Conservation (phyloP, 768 basidiomycete species). For the Collybia sp. region DNA sequence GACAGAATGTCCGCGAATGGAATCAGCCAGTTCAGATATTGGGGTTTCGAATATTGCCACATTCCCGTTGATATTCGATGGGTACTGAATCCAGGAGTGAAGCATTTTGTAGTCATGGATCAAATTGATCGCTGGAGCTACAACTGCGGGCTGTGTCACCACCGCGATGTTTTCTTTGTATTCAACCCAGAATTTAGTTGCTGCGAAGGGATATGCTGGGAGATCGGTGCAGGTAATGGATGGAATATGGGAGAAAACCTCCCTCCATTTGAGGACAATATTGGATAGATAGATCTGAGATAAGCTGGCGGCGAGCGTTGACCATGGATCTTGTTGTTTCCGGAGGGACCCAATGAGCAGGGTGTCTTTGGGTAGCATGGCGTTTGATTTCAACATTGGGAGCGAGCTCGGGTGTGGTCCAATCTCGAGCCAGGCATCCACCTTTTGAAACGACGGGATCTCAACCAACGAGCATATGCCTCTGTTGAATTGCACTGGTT, state of each 20-base stretch:
- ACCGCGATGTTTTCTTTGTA: slow-evolving; percentile 26
- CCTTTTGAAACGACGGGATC: slow-evolving; percentile 15
- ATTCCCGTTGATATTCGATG: slow-evolving; percentile 14
- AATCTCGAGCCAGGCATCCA: slow-evolving; percentile 59
- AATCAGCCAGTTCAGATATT: background rate
- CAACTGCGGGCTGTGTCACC: no score
- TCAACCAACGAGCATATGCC: slow-evolving; percentile 40
- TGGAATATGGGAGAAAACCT: slow-evolving; percentile 42
- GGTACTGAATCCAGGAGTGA: slow-evolving; percentile 36
- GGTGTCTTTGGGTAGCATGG: slow-evolving; percentile 21
- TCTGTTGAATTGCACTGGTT: slow-evolving; percentile 52
- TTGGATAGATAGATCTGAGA: slow-evolving; percentile 41
- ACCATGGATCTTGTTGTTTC: slow-evolving; percentile 38
- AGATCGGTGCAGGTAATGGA: slow-evolving; percentile 40
- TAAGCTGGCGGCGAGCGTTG: slow-evolving; percentile 40
- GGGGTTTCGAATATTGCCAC: slow-evolving; percentile 30
- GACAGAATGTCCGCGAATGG: slow-evolving; percentile 35
- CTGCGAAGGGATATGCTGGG: slow-evolving; percentile 61
- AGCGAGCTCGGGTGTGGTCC: slow-evolving; percentile 58
- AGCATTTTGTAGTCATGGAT: slow-evolving; percentile 29
- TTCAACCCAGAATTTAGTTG: slow-evolving; percentile 51
- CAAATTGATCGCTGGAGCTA: no score
- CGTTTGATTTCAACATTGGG: slow-evolving; percentile 48
- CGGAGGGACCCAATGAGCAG: slow-evolving; percentile 47
- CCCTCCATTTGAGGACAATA: slow-evolving; percentile 47